Percentiles rank a stretch among this genome's conserved stretches.
phyloP scores from a whole-genome alignment of 1,284 basidiomycete genomes.

The Xanthoconium separans region DNA sequence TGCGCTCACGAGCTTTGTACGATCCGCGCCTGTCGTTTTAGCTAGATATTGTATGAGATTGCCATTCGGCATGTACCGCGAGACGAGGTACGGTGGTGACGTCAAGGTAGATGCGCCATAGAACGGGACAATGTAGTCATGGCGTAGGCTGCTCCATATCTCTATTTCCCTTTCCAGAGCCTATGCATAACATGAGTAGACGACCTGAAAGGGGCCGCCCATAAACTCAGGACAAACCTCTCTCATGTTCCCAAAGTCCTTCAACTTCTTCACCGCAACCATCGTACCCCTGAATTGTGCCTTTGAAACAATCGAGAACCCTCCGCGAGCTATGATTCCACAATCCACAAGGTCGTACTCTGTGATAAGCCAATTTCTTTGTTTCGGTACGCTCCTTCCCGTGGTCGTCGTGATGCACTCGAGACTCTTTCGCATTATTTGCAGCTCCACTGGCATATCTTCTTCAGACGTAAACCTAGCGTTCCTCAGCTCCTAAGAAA shows the following conservation, averaged over 20 bases:
- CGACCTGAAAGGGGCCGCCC: too few species aligned
- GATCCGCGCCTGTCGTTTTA: background rate
- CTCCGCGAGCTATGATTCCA: conserved; percentile 3
- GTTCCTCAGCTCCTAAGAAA: background rate
- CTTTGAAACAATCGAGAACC: background rate
- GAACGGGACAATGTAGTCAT: conserved; percentile 7
- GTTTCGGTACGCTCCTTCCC: background rate
- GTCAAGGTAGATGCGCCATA: conserved; percentile 6
- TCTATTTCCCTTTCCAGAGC: background rate
- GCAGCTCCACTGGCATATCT: background rate
- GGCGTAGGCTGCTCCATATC: conserved; percentile 1
- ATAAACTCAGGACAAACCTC: background rate
- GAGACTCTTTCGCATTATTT: conserved; percentile 1
- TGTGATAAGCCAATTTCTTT: background rate
- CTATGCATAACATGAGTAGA: background rate
- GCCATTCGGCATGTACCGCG: conserved; percentile 5
- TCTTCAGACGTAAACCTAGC: background rate
- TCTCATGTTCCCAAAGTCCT: background rate
- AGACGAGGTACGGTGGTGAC: background rate
- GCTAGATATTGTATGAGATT: conserved; percentile 1
- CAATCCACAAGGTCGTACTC: conserved; percentile 1
- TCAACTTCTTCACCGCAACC: background rate
- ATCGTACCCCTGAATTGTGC: background rate
- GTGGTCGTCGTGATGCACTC: conserved; percentile 1
- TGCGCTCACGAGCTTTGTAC: background rate